Evolutionary conservation across 345 rosid species (phyloP), one percentile per base, ranked within the genome.

Genomic region (Salix caprea): DNA sequence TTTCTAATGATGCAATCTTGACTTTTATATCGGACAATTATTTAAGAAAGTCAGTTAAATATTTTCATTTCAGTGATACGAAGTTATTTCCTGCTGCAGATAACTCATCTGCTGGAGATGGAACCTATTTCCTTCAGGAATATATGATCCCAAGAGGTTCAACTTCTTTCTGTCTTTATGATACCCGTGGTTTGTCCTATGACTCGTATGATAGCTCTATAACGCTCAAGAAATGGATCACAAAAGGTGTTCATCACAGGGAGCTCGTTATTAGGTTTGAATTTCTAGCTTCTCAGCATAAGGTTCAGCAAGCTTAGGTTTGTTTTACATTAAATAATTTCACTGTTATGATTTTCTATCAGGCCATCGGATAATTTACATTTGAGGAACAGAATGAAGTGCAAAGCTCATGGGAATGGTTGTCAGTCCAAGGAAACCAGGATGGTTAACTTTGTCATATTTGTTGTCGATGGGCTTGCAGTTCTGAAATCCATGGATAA

Each of bases 51-150:
- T 54, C 46, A 68, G 36, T 76, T 52, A 69, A n/a, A 24, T 61
- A 39, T 11, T 24, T 65, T 56, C 34, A 18, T 73, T 7, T 48
- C 37, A 30, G 58, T 52, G 52, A 42, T 67, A 56, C 19, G 42
- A 28, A 12, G 2, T 50, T 67, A 50, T 65, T 72, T 73, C 48
- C 30, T 23, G 13, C 44, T 28, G 65, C 77, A 91, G 98, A 83
- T 87, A 87, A 85, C 83, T 64, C 80, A 15, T 75, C 75, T 13
- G 69, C 46, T 65, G 79, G 81, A 79, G 92, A 88, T 75, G 98
- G 98, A 8, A 94, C 96, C 28, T 82, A 62, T 76, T 91, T 89
- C 87, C 89, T 89, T 78, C 90, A 88, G 67, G 96, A 88, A 73
- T 92, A 90, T 83, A 85, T 79, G 91, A 78, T 92, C 48, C 97